A percentile compares a stretch with the other conserved stretches of the same genome.
These are phyloP conservation scores for Teratosphaeriaceae sp. DNA, from an alignment of 2,329 filamentous ascomycete genomes.

Conservation along the genomic window DNA sequence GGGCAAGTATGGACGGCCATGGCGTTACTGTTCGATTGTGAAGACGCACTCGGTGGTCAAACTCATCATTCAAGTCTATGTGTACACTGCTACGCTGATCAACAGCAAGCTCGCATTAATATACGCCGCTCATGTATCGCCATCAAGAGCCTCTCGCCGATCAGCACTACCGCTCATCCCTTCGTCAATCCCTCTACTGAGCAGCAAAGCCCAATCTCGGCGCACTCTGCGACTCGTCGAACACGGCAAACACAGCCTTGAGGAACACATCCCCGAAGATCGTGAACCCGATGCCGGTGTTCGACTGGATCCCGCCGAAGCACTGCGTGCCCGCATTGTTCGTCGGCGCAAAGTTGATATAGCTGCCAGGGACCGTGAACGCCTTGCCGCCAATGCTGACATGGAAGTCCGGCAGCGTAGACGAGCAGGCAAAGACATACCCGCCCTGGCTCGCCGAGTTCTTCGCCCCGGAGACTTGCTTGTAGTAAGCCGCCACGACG, in stretches of 20 bases:
- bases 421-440: conserved; percentile 48
- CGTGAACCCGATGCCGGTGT: conserved; percentile 51
- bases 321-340: conserved; percentile 43
- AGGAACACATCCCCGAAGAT: conserved; percentile 70
- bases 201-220: conserved; percentile 41
- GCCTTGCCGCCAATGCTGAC: conserved; percentile 44
- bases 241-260: conserved; percentile 69
- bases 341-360: conserved; percentile 49
- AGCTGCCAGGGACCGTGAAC: conserved; percentile 46
- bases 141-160: too few relatives aligned
- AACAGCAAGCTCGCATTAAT: neutral
- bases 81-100: neutral
- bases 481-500: conserved; percentile 55
- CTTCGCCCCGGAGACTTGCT: conserved; percentile 46
- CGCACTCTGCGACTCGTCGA: conserved; percentile 46
- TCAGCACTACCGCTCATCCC: too few relatives aligned
- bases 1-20: too few relatives aligned
- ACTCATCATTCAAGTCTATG: neutral
- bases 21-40: too few relatives aligned
- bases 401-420: conserved; percentile 48
- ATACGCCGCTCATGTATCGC: too few relatives aligned
- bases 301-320: conserved; percentile 69
- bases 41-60: too few relatives aligned
- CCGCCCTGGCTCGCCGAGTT: conserved; percentile 46
- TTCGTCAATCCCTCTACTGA: too few relatives aligned